Percentiles rank a stretch among this genome's conserved stretches.
phyloP scores from a whole-genome alignment of 2,329 filamentous ascomycete species.

The Calonectria leucothoes region DNA sequence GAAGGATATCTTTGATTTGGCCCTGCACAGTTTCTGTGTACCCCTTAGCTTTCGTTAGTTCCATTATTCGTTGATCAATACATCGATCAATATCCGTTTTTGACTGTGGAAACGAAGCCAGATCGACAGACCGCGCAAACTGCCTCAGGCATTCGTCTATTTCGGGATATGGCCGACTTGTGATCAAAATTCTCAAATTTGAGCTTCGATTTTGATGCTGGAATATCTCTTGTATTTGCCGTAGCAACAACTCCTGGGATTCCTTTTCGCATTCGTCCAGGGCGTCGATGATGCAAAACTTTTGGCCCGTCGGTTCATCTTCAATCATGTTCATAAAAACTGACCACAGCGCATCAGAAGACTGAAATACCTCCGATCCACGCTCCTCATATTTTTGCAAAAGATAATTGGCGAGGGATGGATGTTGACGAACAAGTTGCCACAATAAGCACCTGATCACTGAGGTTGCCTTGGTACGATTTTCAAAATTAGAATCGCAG shows the following conservation, averaged over 20 bases:
- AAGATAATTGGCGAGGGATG: conserved; percentile 29
- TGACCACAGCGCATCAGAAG: conserved; percentile 35
- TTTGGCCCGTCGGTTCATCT: conserved; percentile 25
- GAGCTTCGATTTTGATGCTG: neutral
- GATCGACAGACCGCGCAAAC: conserved; percentile 32
- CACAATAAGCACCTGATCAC: conserved; percentile 31
- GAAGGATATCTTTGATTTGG: conserved; percentile 30
- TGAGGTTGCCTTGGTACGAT: conserved; percentile 34
- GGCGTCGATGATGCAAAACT: conserved; percentile 37
- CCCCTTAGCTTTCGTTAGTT: conserved; percentile 25
- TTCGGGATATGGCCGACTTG: conserved; percentile 30
- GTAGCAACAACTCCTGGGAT: conserved; percentile 25
- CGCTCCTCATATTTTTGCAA: conserved; percentile 32
- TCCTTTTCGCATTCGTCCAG: conserved; percentile 37
- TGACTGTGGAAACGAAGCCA: conserved; percentile 34
- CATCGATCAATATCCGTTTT: conserved; percentile 31
- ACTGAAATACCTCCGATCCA: conserved; percentile 27
- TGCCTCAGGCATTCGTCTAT: conserved; percentile 12
- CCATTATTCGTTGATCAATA: conserved; percentile 31
- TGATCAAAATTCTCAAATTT: conserved; percentile 29
- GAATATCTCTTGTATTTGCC: conserved; percentile 26
- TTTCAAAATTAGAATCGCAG: conserved; percentile 37
- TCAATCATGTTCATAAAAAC: conserved; percentile 26
- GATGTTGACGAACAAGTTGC: conserved; percentile 34
- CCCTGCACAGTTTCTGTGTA: conserved; percentile 28